phyloP scores from a whole-genome alignment of 2,329 filamentous ascomycete species.

The Arthrobotrys megalospora region DNA sequence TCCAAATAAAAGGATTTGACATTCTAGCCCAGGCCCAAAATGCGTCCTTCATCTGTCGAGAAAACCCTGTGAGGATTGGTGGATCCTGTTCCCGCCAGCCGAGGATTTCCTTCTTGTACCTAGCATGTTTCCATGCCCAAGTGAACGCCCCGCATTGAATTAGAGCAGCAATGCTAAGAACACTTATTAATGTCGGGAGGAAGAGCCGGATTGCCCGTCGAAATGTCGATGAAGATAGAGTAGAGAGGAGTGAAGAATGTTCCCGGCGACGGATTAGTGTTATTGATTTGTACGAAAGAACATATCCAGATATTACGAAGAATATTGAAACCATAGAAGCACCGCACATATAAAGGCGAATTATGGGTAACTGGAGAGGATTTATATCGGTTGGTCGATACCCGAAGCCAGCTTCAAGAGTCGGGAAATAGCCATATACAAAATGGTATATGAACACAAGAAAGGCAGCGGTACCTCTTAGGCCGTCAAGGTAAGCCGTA shows the following conservation, averaged over 20 bases:
- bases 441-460: conserved; percentile 65
- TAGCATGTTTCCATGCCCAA: conserved; percentile 39
- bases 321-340: conserved; percentile 71
- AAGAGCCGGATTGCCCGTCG: conserved; percentile 66
- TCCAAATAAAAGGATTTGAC: conserved; percentile 65
- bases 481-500: conserved; percentile 65
- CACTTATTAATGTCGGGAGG: conserved; percentile 64
- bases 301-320: conserved; percentile 75
- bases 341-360: conserved; percentile 67
- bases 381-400: conserved; percentile 54
- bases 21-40: conserved; percentile 62
- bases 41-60: conserved; percentile 66
- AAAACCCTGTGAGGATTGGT: conserved; percentile 57
- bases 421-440: conserved; percentile 63
- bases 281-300: conserved; percentile 72
- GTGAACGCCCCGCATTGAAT: conserved; percentile 55
- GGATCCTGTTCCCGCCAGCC: conserved; percentile 54
- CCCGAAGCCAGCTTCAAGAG: conserved; percentile 63
- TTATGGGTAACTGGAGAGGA: conserved; percentile 67
- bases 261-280: conserved; percentile 70
- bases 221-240: conserved; percentile 66
- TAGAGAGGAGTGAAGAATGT: conserved; percentile 68
- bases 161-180: conserved; percentile 39
- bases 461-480: conserved; percentile 65
- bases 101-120: conserved; percentile 34